Percentiles rank a stretch among this genome's conserved stretches.
phyloP scores from a whole-genome alignment of 768 basidiomycete species.

The Russula olivacea region DNA sequence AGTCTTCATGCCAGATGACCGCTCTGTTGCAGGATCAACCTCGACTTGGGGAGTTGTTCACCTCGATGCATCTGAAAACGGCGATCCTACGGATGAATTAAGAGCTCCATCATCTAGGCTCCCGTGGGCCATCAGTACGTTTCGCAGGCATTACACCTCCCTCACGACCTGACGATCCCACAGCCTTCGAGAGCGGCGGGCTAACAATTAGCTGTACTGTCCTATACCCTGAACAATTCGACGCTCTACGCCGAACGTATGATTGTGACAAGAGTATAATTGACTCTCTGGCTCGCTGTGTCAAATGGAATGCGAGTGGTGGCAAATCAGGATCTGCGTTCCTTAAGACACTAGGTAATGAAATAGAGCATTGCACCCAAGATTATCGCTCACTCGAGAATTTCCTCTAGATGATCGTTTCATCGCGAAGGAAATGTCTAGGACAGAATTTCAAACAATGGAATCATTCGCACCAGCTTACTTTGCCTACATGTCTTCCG shows the following conservation, averaged over 20 bases:
- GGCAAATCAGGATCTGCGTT: constrained; percentile 98
- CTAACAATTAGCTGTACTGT: constrained; percentile 90
- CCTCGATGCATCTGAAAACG: constrained; percentile 58
- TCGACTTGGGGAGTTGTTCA: constrained; percentile 94
- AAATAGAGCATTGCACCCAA: constrained; percentile 6
- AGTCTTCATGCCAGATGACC: constrained; percentile 90
- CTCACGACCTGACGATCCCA: constrained; percentile 16
- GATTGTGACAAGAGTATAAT: constrained; percentile 93
- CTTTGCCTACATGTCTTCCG: constrained; percentile 97
- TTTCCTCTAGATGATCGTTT: constrained; percentile 83
- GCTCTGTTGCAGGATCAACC: constrained; percentile 70
- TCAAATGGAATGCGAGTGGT: constrained; percentile 93
- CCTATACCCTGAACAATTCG: constrained; percentile 95
- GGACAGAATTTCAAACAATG: constrained; percentile 88
- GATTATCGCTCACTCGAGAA: neutral
- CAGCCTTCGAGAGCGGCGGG: constrained; percentile 87
- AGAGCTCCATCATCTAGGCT: constrained; percentile 69
- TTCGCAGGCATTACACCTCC: neutral
- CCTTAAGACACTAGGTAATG: constrained; percentile 82
- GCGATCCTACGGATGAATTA: constrained; percentile 72
- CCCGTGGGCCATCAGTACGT: constrained; percentile 77
- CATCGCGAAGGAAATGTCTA: constrained; percentile 94
- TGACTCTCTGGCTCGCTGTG: constrained; percentile 86
- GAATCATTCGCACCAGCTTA: constrained; percentile 96
- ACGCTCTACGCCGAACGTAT: constrained; percentile 85